phyloP scores from a whole-genome alignment of 768 basidiomycete genomes.

The Boletus bicolor region DNA sequence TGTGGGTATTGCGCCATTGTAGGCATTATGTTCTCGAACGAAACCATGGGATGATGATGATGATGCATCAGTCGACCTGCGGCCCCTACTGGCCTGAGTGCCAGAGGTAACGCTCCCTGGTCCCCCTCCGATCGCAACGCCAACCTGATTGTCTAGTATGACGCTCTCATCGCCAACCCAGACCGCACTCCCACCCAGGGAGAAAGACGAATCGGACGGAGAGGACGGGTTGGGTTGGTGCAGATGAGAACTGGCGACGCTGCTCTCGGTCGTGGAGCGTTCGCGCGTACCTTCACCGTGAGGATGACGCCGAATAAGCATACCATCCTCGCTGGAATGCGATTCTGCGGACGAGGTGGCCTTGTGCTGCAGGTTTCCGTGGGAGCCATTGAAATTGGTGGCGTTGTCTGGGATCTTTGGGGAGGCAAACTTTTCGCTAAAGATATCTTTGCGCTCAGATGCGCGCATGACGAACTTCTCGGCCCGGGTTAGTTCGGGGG shows the following conservation, averaged over 20 bases:
- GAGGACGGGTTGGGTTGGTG: slow-evolving; percentile 42
- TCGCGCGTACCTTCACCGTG: slow-evolving; percentile 33
- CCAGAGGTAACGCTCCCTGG: slow-evolving; percentile 45
- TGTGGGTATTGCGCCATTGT: slow-evolving; percentile 37
- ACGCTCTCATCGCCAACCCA: slow-evolving; percentile 80
- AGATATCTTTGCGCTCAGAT: slow-evolving; percentile 89
- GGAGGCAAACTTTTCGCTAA: slow-evolving; percentile 73
- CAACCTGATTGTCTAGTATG: slow-evolving; percentile 42
- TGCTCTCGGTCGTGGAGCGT: slow-evolving; percentile 41
- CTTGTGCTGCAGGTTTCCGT: slow-evolving; percentile 39
- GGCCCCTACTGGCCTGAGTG: slow-evolving; percentile 46
- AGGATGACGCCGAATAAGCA: slow-evolving; percentile 41
- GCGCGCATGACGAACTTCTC: slow-evolving; percentile 90
- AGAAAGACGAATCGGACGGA: slow-evolving; percentile 72
- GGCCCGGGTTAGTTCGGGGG: slow-evolving; percentile 71
- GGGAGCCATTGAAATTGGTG: background rate
- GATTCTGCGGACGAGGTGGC: slow-evolving; percentile 58
- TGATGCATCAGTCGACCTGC: slow-evolving; percentile 71
- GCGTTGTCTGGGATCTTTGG: slow-evolving; percentile 19
- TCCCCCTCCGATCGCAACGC: slow-evolving; percentile 39
- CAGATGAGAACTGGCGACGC: slow-evolving; percentile 30
- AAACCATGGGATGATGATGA: slow-evolving; percentile 59
- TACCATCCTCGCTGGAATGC: slow-evolving; percentile 66
- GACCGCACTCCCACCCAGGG: slow-evolving; percentile 75
- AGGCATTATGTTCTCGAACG: slow-evolving; percentile 39